Evolutionary conservation across 371 early-diverging fungal species (phyloP), one percentile per base, ranked within the genome.

Genomic region (Paraphysoderma sedebokerense): DNA sequence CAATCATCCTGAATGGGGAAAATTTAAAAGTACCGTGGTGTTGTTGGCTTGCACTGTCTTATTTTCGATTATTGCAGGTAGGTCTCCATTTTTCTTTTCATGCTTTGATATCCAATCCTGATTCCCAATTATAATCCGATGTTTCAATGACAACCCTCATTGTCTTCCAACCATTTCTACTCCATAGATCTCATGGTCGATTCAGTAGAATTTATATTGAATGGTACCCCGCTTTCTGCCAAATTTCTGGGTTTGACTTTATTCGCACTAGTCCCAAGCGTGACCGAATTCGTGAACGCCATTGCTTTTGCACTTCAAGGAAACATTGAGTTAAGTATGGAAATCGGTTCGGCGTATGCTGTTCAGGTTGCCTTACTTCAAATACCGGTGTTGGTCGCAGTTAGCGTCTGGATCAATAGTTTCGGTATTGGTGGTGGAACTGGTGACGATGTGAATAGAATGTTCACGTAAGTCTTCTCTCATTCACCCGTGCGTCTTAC

Each of bases 221-320:
- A 72, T 29, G 61, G 65, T 22, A 29, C 66, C 33, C 70, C 72
- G 7, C 63, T 92, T 38, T 76, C 75, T 49, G 88, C 89, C 48
- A 92, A 92, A 63, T 76, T 89, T 42, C 53, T 95, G 27, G 96
- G 96, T 0, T 56, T 92, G 53, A 89, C 92, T 0, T 57, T 96
- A 38, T 92, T 96, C 71, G 90, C 93, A 1, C 57, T 95, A 47
- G 93, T 90, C 3, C 97, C 97, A n/a, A 86, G 81, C 48, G 82
- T 92, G 35, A 90, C 97, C 12, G 97, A 96, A 65, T 91, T 96
- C 57, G 82, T 87, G 72, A 96, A 96, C 57, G 93, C 92, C 28
- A 86, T 91, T 50, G 85, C 91, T 4, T 96, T 96, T 70, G 92
- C 93, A 8, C 60, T 86, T 47, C 70, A 82, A 58, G 86, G 87